Evolutionary conservation across 2,329 filamentous ascomycete genomes (phyloP).

Genomic region (Beauveria pseudobassiana): DNA sequence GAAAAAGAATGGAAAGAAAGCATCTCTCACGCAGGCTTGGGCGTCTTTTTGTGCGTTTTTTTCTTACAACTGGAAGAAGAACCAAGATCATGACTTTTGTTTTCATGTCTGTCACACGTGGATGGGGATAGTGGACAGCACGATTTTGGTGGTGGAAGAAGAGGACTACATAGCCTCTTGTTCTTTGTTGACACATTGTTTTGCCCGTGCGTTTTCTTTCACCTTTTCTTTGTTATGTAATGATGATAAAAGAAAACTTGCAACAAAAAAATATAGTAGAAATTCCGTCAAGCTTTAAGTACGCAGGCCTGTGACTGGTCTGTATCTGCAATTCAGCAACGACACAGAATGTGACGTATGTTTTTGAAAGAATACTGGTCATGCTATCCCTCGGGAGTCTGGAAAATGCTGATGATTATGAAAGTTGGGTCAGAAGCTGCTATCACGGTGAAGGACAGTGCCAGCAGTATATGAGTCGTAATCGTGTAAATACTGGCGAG

Average conservation of each 20-base stretch:
- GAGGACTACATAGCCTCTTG: background rate
- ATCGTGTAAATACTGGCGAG: too few relatives aligned
- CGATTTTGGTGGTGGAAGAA: constrained; percentile 2
- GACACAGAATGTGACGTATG: background rate
- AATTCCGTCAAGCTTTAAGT: background rate
- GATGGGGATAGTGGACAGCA: background rate
- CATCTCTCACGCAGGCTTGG: constrained; percentile 5
- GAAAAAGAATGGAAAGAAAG: constrained; percentile 6
- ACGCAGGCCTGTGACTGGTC: background rate
- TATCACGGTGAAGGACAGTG: too few relatives aligned
- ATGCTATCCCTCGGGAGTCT: too few relatives aligned
- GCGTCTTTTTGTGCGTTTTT: constrained; percentile 9
- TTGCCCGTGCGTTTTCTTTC: background rate
- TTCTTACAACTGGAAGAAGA: background rate
- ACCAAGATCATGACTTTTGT: constrained; percentile 3
- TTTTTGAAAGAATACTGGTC: too few relatives aligned
- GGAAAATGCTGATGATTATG: background rate
- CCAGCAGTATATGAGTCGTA: too few relatives aligned
- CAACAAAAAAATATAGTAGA: constrained; percentile 1
- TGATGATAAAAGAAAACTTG: constrained; percentile 9
- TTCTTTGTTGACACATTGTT: constrained; percentile 2
- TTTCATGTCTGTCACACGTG: constrained; percentile 8
- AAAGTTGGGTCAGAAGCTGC: too few relatives aligned
- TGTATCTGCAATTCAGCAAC: background rate
- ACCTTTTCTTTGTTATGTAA: constrained; percentile 7